Conservation (phyloP, 495 filamentous ascomycete species). For the Cryomyces antarcticus region DNA sequence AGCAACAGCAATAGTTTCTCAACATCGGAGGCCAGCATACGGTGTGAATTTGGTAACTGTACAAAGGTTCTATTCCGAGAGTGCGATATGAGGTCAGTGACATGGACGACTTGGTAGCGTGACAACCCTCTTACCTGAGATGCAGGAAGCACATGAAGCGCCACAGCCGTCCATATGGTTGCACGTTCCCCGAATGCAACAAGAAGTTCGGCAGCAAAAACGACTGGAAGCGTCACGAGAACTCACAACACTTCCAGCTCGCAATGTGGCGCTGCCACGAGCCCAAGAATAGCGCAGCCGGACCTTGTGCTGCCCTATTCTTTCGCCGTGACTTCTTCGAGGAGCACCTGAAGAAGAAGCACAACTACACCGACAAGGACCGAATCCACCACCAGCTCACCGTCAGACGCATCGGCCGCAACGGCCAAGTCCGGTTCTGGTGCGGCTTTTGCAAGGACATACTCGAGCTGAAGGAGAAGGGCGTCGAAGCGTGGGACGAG, state of each 20-base stretch:
- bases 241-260: constrained; percentile 58
- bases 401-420: constrained; percentile 43
- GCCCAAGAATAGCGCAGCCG: constrained; percentile 11
- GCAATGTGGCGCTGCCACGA: constrained; percentile 59
- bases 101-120: background rate
- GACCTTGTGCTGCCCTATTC: constrained; percentile 36
- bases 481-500: constrained; percentile 44
- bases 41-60: background rate
- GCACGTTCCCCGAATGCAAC: constrained; percentile 53
- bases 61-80: constrained; percentile 5
- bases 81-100: constrained; percentile 41
- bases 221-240: constrained; percentile 95
- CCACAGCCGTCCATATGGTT: constrained; percentile 72
- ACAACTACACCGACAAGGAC: constrained; percentile 24
- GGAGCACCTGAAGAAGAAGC: constrained; percentile 34
- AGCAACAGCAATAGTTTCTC: no score
- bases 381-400: constrained; percentile 27
- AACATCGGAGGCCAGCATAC: no score
- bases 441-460: constrained; percentile 64
- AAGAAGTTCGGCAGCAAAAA: constrained; percentile 82
- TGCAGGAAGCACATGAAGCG: constrained; percentile 72
- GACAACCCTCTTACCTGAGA: background rate
- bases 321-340: constrained; percentile 40
- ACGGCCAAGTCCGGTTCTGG: constrained; percentile 57
- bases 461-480: constrained; percentile 32